Conservation (phyloP, 495 filamentous ascomycete species). For the Sordaria brevicollis region DNA sequence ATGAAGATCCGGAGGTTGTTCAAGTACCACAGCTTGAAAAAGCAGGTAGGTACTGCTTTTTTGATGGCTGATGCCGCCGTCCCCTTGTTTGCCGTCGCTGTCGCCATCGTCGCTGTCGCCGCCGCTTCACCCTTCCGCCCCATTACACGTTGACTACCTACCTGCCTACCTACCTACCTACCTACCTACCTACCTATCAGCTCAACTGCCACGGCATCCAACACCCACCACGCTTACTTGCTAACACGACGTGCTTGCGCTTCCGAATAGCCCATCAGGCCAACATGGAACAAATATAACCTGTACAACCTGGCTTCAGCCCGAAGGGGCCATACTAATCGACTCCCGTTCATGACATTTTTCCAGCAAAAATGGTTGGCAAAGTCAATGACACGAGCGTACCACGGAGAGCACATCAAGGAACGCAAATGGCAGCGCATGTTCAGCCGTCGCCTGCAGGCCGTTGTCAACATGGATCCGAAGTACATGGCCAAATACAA, state of each 20-base stretch:
- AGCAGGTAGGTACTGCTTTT: constrained; percentile 36
- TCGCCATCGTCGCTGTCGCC: not conserved
- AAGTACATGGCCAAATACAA: constrained; percentile 63
- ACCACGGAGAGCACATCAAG: constrained; percentile 88
- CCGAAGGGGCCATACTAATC: constrained; percentile 3
- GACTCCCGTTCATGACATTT: constrained; percentile 49
- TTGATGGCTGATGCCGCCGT: not conserved
- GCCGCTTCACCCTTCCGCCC: not conserved
- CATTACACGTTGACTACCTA: not conserved
- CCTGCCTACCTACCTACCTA: constrained; percentile 14
- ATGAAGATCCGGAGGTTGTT: constrained; percentile 44
- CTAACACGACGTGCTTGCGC: not conserved
- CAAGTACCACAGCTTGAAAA: constrained; percentile 54
- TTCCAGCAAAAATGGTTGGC: constrained; percentile 98
- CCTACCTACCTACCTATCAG: constrained; percentile 3
- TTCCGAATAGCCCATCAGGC: constrained; percentile 66
- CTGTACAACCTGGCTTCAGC: constrained; percentile 69
- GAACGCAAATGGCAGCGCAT: constrained; percentile 87
- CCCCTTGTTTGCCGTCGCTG: not conserved
- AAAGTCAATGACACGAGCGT: constrained; percentile 70
- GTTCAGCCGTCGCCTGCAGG: constrained; percentile 67
- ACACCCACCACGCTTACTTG: not conserved
- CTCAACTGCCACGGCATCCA: not conserved
- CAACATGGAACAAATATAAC: constrained; percentile 97
- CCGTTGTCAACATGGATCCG: constrained; percentile 78